Base-by-base conservation (phyloP, 805 yeast genomes). In the Pichia scutulata region DNA sequence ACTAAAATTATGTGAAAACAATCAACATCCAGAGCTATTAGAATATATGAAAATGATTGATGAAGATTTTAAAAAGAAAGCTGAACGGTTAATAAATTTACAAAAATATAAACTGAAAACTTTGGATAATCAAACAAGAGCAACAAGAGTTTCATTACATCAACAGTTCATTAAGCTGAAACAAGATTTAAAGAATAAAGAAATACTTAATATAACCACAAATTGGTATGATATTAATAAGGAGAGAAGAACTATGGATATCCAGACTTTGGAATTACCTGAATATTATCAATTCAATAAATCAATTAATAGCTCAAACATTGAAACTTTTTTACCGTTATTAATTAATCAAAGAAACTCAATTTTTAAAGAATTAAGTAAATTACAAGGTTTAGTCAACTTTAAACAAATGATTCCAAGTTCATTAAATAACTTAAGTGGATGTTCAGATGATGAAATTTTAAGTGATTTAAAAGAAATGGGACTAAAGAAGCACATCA, bases 181-280 rank as follows among this genome's bases (percentile, higher is more conserved):
- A 36, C 79, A 82, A 58, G 95, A 89, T 61, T 66, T 77, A 43
- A 84, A 89, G 54, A 75, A 76, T 48, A 71, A 75, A 24, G 74
- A 88, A 71, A 75, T 92, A 44, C 73, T 78, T 52, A 75, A 79
- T 8, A 86, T 95, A 4, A 90, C 97, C 7, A 78, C 84, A 40
- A 76, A 80, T 55, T 93, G 98, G 98, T 92, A 92, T 70, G 84
- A 86, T 57, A 86, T 90, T 60, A 90, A 89, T 67, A 81, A 84
- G 60, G 98, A 93, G 64, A 76, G 97, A 59, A 76, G 95, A 55
- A 81, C 81, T 43, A 76, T 88, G 79, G 96, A 89, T 64, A 76
- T 78, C 55, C 59, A 80, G 46, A 81, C 77, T 19, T 71, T 81
- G 7, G 78, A 76, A 25, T 65, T 80, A 57, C 76, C 80, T 0